Percentiles rank a stretch among this genome's conserved stretches.
Evolutionary conservation across 2,329 filamentous ascomycete genomes (phyloP).

Genomic region (Metarhizium robertsii): DNA sequence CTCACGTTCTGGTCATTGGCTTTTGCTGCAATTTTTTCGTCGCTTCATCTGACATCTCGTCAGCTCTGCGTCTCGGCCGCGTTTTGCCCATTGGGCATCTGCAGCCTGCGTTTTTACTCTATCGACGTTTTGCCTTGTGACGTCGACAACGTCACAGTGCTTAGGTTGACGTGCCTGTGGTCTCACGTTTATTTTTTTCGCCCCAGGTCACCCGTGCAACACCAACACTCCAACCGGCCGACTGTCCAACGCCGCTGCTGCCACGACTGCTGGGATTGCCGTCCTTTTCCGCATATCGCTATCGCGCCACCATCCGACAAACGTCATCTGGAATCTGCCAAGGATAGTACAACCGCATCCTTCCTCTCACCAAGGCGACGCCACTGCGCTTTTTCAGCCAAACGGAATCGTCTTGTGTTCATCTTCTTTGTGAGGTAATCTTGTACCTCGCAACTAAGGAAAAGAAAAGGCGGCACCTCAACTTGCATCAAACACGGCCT

Average conservation of each 20-base stretch:
- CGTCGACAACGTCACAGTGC: slow-evolving; percentile 5
- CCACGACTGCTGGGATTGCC: neutral
- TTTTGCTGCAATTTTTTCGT: neutral
- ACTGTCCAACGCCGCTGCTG: neutral
- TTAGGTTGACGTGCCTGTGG: neutral
- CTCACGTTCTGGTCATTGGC: neutral
- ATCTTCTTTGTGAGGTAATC: neutral
- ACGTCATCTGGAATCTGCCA: slow-evolving; percentile 16
- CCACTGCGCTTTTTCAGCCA: slow-evolving; percentile 1
- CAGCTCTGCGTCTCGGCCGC: slow-evolving; percentile 1
- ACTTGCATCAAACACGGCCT: neutral
- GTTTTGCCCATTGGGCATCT: slow-evolving; percentile 4
- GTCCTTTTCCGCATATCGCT: slow-evolving; percentile 5
- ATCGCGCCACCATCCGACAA: slow-evolving; percentile 10
- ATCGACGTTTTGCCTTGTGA: neutral
- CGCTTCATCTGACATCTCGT: neutral
- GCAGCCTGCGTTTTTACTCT: neutral
- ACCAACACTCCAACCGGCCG: neutral
- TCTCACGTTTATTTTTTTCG: slow-evolving; percentile 3
- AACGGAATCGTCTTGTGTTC: neutral
- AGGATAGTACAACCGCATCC: slow-evolving; percentile 7
- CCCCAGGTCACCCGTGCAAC: neutral
- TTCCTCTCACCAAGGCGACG: slow-evolving; percentile 4
- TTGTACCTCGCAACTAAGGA: neutral
- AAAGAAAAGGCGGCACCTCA: neutral